Base-by-base conservation (phyloP, 371 early-diverging fungal genomes). In the Blyttiomyces sp. region DNA sequence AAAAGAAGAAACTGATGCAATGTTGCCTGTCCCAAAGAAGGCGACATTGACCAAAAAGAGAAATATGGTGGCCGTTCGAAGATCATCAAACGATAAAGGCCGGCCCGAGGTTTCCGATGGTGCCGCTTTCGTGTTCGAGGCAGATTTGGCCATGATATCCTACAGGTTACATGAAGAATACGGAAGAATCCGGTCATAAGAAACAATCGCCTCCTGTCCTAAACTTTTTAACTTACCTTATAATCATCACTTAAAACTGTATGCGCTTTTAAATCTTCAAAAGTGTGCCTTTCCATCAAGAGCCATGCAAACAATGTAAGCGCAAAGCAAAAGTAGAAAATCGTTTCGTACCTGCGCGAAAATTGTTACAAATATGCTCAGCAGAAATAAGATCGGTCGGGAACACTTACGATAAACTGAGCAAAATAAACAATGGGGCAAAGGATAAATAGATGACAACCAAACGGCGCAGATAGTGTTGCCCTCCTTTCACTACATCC, bases 1-100 rank as follows among this genome's bases (percentile, higher is more conserved):
- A 74, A 96, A 96, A 32, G 89, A 88, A 43, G 87, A 79, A 53
- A 96, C 59, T 2, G 88, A 88, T 1, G 97, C 97, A 13, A 96
- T 86, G 66, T 96, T 96, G 59, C 95, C 95, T 0, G 95, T 95
- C 32, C 95, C 95, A 77, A 96, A 96, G 77, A 96, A 96, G 3
- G 90, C 94, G 2, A 92, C 86, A 63, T 91, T 88, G 72, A 94
- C 86, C 59, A 94, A 89, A 69, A 93, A 87, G 52, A 95, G 73
- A 70, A 94, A 94, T 50, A 86, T 78, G 11, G 86, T 70, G 4
- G 88, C 87, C 0, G 86, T 84, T 31, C 92, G 85, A 42, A 86
- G 72, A 68, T 94, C 93, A 63, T 77, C 73, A 13, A 76, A 66
- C 24, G 64, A 46, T 24, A 84, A 69, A 63, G 60, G 16, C 2